phyloP scores from a whole-genome alignment of 169 alveolate species.

The Eimeria nieschulzi region DNA sequence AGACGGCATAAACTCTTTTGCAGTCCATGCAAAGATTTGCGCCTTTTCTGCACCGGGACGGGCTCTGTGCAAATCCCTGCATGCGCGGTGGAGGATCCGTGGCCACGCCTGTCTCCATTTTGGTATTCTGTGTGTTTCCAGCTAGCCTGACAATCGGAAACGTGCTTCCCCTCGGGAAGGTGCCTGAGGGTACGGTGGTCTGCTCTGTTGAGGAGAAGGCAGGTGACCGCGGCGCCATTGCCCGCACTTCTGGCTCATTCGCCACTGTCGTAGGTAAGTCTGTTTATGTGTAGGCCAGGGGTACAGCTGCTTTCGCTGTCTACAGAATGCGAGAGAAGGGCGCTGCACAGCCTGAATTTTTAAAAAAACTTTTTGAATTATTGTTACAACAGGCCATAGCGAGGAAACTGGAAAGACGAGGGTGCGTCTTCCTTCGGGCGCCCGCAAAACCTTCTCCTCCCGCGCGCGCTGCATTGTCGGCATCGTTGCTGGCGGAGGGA shows the following conservation, averaged over 20 bases:
- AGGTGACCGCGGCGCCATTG: conserved; percentile 99
- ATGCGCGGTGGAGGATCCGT: too few species aligned
- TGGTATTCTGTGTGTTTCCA: background rate
- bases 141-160: conserved; percentile 97
- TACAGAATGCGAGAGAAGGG: background rate
- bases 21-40: too few species aligned
- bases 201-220: conserved; percentile 96
- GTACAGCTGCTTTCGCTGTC: too few species aligned
- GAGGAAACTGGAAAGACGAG: conserved; percentile 98
- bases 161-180: conserved; percentile 95
- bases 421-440: conserved; percentile 98
- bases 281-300: background rate
- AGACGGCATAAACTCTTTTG: too few species aligned
- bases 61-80: too few species aligned
- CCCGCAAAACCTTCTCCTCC: conserved; percentile 93
- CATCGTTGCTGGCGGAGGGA: conserved; percentile 99
- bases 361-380: background rate
- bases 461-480: conserved; percentile 98
- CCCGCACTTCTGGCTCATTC: conserved; percentile 98
- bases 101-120: background rate
- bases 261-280: conserved; percentile 94
- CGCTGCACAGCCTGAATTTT: background rate
- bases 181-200: conserved; percentile 99
- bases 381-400: conserved; percentile 83
- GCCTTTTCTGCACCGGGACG: too few species aligned